Percentiles rank a stretch among this genome's conserved stretches.
These are phyloP conservation scores for Yamadazyma blattariae DNA, from an alignment of 1,139 yeast species.

Conservation along the genomic window DNA sequence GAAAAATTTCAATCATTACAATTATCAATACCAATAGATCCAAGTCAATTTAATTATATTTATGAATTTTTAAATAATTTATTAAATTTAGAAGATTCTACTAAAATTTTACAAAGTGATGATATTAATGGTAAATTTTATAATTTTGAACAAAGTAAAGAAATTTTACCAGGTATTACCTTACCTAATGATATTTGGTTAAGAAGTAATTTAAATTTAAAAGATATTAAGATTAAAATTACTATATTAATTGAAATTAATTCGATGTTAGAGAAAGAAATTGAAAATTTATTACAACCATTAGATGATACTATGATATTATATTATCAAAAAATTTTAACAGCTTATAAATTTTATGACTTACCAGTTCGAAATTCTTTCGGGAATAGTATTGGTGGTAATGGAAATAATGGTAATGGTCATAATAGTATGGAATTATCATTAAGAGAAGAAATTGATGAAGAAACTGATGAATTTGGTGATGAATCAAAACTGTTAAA, in stretches of 20 bases:
- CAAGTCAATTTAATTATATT: constrained; percentile 15
- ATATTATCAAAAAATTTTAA: constrained; percentile 35
- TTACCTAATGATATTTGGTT: constrained; percentile 44
- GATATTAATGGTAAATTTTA: constrained; percentile 1
- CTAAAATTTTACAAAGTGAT: constrained; percentile 3
- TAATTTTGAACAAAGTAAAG: constrained; percentile 10
- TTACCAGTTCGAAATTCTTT: constrained; percentile 2
- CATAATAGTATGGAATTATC: constrained; percentile 6
- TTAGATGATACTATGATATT: constrained; percentile 29
- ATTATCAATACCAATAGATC: constrained; percentile 11
- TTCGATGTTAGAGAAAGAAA: constrained; percentile 28
- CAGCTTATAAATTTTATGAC: constrained; percentile 37
- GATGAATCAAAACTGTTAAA: constrained; percentile 17
- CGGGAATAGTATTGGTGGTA: not conserved
- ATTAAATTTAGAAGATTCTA: constrained; percentile 10
- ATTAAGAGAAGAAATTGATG: constrained; percentile 23
- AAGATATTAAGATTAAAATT: constrained; percentile 33
- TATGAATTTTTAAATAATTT: constrained; percentile 10
- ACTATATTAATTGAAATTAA: constrained; percentile 35
- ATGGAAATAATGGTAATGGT: no score
- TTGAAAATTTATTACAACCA: constrained; percentile 11
- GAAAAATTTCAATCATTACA: constrained; percentile 11
- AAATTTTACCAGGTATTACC: constrained; percentile 32
- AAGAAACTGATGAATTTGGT: constrained; percentile 20
- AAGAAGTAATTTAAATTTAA: constrained; percentile 28